These are phyloP conservation scores for Rosa rugosa DNA, from an alignment of 306 rosid species.

Conservation along the genomic window DNA sequence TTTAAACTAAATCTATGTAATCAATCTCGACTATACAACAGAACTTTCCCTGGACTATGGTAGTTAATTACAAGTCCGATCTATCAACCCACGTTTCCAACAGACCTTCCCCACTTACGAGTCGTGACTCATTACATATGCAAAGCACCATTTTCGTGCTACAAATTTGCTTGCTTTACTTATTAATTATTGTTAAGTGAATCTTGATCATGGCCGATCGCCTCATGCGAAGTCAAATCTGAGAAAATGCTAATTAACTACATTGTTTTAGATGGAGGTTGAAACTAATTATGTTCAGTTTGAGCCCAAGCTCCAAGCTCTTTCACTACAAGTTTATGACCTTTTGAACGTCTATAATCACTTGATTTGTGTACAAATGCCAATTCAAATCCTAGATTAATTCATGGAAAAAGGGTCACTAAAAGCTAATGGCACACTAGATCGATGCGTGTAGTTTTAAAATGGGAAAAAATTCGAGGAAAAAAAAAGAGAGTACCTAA, in stretches of 20 bases:
- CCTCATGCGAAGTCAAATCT: background rate
- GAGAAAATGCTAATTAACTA: background rate
- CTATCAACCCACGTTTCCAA: conserved; percentile 5
- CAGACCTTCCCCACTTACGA: conserved; percentile 23
- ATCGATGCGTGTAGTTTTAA: too few species aligned
- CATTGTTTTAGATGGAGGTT: background rate
- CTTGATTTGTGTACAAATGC: background rate
- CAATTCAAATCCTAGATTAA: too few species aligned
- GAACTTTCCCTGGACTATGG: conserved; percentile 1
- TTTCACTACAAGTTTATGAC: background rate
- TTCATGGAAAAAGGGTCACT: too few species aligned
- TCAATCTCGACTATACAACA: background rate
- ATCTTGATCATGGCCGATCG: background rate
- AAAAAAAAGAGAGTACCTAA: too few species aligned
- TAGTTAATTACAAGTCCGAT: background rate
- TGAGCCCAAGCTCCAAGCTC: background rate
- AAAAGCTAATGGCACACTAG: too few species aligned
- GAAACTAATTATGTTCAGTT: background rate
- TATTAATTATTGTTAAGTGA: background rate
- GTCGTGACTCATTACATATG: background rate
- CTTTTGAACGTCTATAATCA: background rate
- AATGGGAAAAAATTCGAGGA: too few species aligned
- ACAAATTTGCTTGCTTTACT: background rate
- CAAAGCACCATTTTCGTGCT: background rate
- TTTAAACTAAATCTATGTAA: background rate